A percentile compares a stretch with the other conserved stretches of the same genome.
Conservation (phyloP, 2,329 filamentous ascomycete genomes). For the Phoma sp. region DNA sequence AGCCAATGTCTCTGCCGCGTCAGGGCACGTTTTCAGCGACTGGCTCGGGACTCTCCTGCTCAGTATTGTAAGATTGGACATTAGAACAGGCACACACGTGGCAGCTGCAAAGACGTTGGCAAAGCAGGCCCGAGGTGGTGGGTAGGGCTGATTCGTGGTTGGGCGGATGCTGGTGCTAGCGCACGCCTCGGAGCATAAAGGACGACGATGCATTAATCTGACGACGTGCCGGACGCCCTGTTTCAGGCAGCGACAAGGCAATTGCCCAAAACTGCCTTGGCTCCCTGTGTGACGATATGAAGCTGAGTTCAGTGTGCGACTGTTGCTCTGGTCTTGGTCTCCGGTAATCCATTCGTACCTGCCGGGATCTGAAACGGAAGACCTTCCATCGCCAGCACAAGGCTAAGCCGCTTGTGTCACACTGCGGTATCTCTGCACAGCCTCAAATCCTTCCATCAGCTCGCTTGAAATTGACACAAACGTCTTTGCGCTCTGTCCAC, state of each 20-base stretch:
- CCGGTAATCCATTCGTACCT: conserved; percentile 1
- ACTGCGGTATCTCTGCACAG: conserved; percentile 1
- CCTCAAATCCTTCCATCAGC: conserved; percentile 9
- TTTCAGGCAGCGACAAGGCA: conserved; percentile 6
- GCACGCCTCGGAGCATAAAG: conserved; percentile 3
- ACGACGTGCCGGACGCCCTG: neutral
- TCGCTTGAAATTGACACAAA: neutral
- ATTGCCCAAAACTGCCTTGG: neutral
- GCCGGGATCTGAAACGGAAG: conserved; percentile 5
- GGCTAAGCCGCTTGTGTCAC: conserved; percentile 12
- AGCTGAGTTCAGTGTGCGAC: neutral
- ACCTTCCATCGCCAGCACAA: neutral
- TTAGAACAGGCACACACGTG: conserved; percentile 33
- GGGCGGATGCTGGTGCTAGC: conserved; percentile 16
- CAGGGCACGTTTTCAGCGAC: neutral
- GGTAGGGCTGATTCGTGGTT: conserved; percentile 43
- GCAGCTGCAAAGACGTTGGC: conserved; percentile 37
- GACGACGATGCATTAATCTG: conserved; percentile 9
- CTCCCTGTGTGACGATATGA: neutral
- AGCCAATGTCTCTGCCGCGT: neutral
- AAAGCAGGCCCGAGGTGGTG: conserved; percentile 30
- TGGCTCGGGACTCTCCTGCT: neutral
- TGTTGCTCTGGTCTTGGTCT: neutral
- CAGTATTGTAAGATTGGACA: neutral
- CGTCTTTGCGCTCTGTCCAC: too few species aligned